phyloP scores from a whole-genome alignment of 2,329 filamentous ascomycete genomes.

The Cytospora piceicola region DNA sequence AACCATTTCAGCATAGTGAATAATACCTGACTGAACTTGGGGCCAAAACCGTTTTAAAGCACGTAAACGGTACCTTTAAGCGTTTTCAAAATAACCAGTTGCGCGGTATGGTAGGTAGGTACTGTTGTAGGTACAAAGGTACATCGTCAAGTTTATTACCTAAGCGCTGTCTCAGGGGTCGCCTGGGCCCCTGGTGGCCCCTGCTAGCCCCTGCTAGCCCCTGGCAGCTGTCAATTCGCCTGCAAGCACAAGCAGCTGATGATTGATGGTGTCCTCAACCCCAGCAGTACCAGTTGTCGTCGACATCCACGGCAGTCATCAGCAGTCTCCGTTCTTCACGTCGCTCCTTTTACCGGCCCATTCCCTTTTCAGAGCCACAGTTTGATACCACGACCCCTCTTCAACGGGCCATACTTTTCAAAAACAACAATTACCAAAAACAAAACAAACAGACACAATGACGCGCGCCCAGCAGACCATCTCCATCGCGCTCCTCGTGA shows the following conservation, averaged over 20 bases:
- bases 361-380: conserved; percentile 5
- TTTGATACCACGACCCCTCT: not conserved
- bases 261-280: conserved; percentile 24
- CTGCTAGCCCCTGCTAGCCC: not conserved
- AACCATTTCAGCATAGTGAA: too few species aligned
- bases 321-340: conserved; percentile 15
- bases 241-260: conserved; percentile 12
- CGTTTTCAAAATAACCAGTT: too few species aligned
- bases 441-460: conserved; percentile 61
- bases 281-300: conserved; percentile 6
- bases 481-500: conserved; percentile 82
- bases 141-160: not conserved
- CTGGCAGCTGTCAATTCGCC: not conserved
- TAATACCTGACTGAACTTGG: too few species aligned
- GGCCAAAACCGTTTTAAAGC: too few species aligned
- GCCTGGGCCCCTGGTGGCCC: not conserved
- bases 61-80: too few species aligned
- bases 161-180: not conserved
- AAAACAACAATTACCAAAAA: not conserved
- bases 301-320: not conserved
- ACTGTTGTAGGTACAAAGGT: not conserved
- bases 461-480: conserved; percentile 93
- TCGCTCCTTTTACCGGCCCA: conserved; percentile 26
- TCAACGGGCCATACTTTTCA: not conserved
- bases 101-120: too few species aligned